Conservation (phyloP, 306 rosid species). For the Malus orientalis region DNA sequence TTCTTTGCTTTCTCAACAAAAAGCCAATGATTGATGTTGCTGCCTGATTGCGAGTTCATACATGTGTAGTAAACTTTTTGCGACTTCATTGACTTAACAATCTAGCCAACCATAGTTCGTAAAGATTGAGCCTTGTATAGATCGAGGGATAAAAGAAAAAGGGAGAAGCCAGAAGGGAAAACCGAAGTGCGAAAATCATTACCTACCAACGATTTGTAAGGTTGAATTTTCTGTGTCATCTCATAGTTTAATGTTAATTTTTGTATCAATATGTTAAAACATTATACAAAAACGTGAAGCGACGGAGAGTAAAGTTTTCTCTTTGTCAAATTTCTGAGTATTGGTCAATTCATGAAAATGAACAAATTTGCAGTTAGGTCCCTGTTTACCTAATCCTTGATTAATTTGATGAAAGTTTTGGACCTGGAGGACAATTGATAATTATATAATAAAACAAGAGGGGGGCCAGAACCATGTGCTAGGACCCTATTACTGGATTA, state of each 20-base stretch:
- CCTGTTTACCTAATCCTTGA: background rate
- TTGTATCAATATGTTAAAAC: no score
- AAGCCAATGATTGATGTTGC: conserved; percentile 11
- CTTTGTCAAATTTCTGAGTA: background rate
- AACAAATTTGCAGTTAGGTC: background rate
- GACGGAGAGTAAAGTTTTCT: no score
- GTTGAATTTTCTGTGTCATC: no score
- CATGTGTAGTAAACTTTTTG: background rate
- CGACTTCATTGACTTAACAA: background rate
- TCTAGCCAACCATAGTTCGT: background rate
- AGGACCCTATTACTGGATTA: background rate
- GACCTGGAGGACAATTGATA: background rate
- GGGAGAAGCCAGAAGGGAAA: background rate
- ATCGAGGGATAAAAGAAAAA: no score
- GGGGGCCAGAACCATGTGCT: conserved; percentile 19
- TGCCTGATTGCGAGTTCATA: conserved; percentile 1
- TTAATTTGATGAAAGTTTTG: background rate
- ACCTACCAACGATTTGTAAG: background rate
- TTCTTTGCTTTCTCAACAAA: background rate
- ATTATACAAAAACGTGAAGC: no score
- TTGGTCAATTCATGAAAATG: background rate
- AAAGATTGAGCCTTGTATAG: background rate
- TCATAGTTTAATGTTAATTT: accelerated
- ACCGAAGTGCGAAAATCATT: background rate
- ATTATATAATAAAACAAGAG: background rate